Evolutionary conservation across 2,329 filamentous ascomycete species (phyloP), one percentile per base, ranked within the genome.

Genomic region (Ophiostoma sp.): DNA sequence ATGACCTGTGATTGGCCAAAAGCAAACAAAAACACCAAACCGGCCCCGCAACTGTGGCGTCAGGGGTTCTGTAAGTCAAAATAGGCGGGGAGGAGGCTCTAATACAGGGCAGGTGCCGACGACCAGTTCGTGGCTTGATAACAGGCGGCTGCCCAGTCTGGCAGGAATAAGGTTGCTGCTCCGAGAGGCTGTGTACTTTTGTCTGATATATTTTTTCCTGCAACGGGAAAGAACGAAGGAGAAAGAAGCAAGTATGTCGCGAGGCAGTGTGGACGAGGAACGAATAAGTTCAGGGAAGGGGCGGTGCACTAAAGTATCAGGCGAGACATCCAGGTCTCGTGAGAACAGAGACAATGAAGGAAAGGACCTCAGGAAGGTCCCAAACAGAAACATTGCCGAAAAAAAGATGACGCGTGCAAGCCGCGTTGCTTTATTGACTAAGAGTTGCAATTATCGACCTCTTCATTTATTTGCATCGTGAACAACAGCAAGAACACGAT

Each of bases 21-120:
- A 15, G 9, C 6, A 11, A 22, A 22, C 25, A 33, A 52, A 12
- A 45, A 55, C 7, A 55, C 22, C 12, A 28, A 55, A 28, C 3
- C 11, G 11, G 36, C 28, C 61, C 61, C 61, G 61, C 19, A 66
- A 19, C 31, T 64, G 42, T 64, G 57, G 69, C 59, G 22, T 61
- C 39, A 71, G 69, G 69, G 42, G 69, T 22, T 50, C 28, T 31
- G 39, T 50, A 68, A 31, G 39, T 31, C 31, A 33, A 61, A 70
- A 33, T n/a, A 69, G 2, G 8, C 17, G 66, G 7, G 31, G n/a
- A 68, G 19, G 63, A 68, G 63, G 63, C 25, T 68, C 25, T 11
- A n/a, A 1, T 19, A 31, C 33, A 63, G 36, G 39, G 45, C 45
- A 48, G 25, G 19, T 28, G 28, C 42, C 9, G 28, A 69, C 28